phyloP scores from a whole-genome alignment of 148 eudicot species.

The Chenopodium berlandieri region DNA sequence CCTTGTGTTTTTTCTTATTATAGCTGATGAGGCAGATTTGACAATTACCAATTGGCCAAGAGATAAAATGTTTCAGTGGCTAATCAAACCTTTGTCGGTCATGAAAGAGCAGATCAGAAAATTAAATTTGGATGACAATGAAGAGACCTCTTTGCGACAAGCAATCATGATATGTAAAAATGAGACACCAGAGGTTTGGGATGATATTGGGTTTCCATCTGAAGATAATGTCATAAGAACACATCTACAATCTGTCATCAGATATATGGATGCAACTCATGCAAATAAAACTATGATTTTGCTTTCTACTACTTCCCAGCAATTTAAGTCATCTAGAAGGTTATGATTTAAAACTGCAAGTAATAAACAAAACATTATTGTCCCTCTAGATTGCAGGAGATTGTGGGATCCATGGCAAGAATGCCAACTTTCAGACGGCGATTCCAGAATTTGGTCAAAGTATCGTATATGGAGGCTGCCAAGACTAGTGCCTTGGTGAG shows the following conservation, averaged over 20 bases:
- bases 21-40: conserved; percentile 66
- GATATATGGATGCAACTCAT: conserved; percentile 5
- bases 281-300: neutral
- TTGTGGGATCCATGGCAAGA: conserved; percentile 75
- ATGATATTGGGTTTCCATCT: conserved; percentile 64
- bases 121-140: conserved; percentile 47
- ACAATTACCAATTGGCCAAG: conserved; percentile 57
- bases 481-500: conserved; percentile 42
- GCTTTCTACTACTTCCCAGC: neutral
- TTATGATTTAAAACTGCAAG: neutral
- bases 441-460: conserved; percentile 66
- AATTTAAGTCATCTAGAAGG: neutral
- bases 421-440: conserved; percentile 81
- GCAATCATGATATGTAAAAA: conserved; percentile 54
- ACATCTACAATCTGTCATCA: conserved; percentile 66
- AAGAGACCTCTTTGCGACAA: conserved; percentile 56
- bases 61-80: conserved; percentile 76
- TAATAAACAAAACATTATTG: neutral
- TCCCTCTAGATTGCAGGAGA: conserved; percentile 63
- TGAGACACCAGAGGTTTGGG: conserved; percentile 78
- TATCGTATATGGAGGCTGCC: conserved; percentile 61
- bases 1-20: neutral
- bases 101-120: conserved; percentile 81
- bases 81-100: conserved; percentile 64
- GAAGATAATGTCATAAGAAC: conserved; percentile 69